These are phyloP conservation scores for Yarrowia deformans DNA, from an alignment of 805 yeast genomes.

Conservation along the genomic window DNA sequence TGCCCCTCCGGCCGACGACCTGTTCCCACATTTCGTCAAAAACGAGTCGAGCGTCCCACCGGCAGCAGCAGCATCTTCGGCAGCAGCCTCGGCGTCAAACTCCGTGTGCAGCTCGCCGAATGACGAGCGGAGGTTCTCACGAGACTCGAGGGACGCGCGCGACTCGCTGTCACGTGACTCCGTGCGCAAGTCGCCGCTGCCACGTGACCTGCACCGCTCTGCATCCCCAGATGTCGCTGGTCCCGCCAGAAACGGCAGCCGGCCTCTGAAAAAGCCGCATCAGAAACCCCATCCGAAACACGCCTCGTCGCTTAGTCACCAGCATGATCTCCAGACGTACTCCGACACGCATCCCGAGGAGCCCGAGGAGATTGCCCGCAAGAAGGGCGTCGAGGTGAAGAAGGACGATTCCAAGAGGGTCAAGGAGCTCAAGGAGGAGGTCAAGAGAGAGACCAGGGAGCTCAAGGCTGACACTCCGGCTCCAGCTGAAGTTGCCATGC, in stretches of 20 bases:
- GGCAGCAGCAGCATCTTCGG: slow-evolving; percentile 1
- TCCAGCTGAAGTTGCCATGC: slow-evolving; percentile 3
- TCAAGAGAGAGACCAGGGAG: slow-evolving; percentile 1
- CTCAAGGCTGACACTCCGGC: slow-evolving; percentile 7
- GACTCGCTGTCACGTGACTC: slow-evolving; percentile 12
- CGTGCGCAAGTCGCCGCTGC: slow-evolving; percentile 3
- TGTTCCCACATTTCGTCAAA: slow-evolving; percentile 33
- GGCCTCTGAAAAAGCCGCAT: slow-evolving; percentile 4
- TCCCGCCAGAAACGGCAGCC: slow-evolving; percentile 8
- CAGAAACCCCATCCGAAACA: neutral
- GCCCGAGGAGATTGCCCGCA: slow-evolving; percentile 13
- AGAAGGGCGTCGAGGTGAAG: slow-evolving; percentile 1
- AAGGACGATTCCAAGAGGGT: neutral
- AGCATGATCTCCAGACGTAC: slow-evolving; percentile 31
- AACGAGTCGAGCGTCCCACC: slow-evolving; percentile 7
- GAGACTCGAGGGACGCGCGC: slow-evolving; percentile 23
- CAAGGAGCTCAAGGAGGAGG: slow-evolving; percentile 30
- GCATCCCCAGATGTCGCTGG: neutral
- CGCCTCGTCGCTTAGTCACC: slow-evolving; percentile 14
- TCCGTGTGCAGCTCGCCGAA: slow-evolving; percentile 24
- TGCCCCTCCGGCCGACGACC: slow-evolving; percentile 8
- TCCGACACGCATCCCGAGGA: slow-evolving; percentile 36
- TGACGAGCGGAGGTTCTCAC: slow-evolving; percentile 26
- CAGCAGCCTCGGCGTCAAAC: slow-evolving; percentile 7
- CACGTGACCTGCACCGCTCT: slow-evolving; percentile 18